A percentile compares a stretch with the other conserved stretches of the same genome.
These are phyloP conservation scores for Trichophyton simii DNA, from an alignment of 2,329 filamentous ascomycete genomes.

Conservation along the genomic window DNA sequence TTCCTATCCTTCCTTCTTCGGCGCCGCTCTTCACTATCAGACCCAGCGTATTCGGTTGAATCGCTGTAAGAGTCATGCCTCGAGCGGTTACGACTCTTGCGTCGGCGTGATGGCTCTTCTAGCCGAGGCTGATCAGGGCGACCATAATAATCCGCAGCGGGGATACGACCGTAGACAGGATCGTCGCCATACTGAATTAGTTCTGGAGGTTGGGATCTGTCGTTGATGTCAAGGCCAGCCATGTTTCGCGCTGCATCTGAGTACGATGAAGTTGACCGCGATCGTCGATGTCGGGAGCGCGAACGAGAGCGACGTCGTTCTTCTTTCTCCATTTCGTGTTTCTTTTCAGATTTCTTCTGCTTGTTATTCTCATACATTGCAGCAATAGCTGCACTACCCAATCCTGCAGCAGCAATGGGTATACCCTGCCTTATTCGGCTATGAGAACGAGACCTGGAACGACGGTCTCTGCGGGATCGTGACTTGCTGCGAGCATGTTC, in stretches of 20 bases:
- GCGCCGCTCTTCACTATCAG: slow-evolving; percentile 24
- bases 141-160: slow-evolving; percentile 35
- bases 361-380: slow-evolving; percentile 52
- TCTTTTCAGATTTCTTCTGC: slow-evolving; percentile 41
- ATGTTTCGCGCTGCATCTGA: slow-evolving; percentile 30
- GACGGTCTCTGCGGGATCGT: slow-evolving; percentile 36
- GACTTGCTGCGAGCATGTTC: slow-evolving; percentile 47
- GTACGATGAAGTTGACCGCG: slow-evolving; percentile 35
- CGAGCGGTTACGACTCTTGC: slow-evolving; percentile 35
- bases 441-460: slow-evolving; percentile 30
- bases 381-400: slow-evolving; percentile 49
- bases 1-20: slow-evolving; percentile 21
- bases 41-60: slow-evolving; percentile 24
- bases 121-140: slow-evolving; percentile 28
- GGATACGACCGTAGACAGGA: slow-evolving; percentile 46
- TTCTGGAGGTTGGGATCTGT: background rate
- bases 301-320: slow-evolving; percentile 22
- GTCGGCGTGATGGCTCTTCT: slow-evolving; percentile 24
- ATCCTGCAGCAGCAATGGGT: slow-evolving; percentile 48
- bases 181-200: slow-evolving; percentile 54
- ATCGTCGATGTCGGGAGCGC: slow-evolving; percentile 26
- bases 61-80: slow-evolving; percentile 24
- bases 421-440: slow-evolving; percentile 45
- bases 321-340: slow-evolving; percentile 27
- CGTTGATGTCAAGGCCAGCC: background rate